phyloP scores from a whole-genome alignment of 441 rosid genomes.

The Populus hybrid region DNA sequence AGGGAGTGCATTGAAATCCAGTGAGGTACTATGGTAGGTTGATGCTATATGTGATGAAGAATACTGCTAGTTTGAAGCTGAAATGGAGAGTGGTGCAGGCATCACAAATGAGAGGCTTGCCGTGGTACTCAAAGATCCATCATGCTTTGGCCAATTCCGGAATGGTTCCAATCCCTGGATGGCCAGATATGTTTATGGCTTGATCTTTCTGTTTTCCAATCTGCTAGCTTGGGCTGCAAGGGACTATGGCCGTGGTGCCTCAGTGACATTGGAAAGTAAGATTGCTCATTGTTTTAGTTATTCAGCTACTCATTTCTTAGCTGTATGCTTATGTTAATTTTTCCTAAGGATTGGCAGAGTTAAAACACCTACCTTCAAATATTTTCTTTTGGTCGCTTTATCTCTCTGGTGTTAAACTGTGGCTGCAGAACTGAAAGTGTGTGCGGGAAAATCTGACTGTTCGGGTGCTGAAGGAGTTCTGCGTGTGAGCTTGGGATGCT shows the following conservation, averaged over 20 bases:
- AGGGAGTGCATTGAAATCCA: neutral
- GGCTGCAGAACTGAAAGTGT: slow-evolving; percentile 62
- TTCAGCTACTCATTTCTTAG: neutral
- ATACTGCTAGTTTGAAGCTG: slow-evolving; percentile 28
- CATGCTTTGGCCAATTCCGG: slow-evolving; percentile 81
- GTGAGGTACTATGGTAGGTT: neutral
- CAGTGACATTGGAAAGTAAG: slow-evolving; percentile 72
- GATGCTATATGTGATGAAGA: slow-evolving; percentile 43
- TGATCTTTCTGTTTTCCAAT: slow-evolving; percentile 76
- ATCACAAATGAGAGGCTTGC: slow-evolving; percentile 36
- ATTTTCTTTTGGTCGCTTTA: neutral
- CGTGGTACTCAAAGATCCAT: slow-evolving; percentile 35
- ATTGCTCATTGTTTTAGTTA: slow-evolving; percentile 3
- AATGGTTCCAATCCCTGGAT: slow-evolving; percentile 91
- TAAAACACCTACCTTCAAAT: neutral
- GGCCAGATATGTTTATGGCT: slow-evolving; percentile 85
- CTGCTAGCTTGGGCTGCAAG: slow-evolving; percentile 90
- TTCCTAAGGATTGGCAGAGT: neutral
- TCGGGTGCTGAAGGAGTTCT: slow-evolving; percentile 89
- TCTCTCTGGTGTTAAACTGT: slow-evolving; percentile 17
- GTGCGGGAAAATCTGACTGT: slow-evolving; percentile 72
- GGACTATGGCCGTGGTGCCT: slow-evolving; percentile 68
- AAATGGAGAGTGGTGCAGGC: slow-evolving; percentile 60
- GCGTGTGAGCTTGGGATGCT: slow-evolving; percentile 95
- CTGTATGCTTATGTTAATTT: neutral